Base-by-base conservation (phyloP, 306 rosid species). In the Malus fusca region DNA sequence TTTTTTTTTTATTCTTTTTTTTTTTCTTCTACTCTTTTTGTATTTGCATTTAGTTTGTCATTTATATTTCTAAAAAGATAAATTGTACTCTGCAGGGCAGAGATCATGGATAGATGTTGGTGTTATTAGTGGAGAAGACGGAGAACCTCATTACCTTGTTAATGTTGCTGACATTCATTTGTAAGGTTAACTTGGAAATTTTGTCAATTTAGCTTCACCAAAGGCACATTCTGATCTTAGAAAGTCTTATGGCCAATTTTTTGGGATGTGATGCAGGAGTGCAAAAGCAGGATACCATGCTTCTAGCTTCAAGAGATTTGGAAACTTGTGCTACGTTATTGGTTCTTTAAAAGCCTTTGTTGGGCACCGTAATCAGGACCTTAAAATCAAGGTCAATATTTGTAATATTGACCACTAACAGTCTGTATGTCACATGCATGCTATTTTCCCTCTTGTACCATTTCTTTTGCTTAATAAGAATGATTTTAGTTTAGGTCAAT, bases 221-320 rank as follows among this genome's bases (percentile, higher is more conserved):
- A 56, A 14, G 25, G 78, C 17, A 4, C 72, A 23, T 52, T n/a
- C 37, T 13, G 35, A 79, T 82, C 61, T 52, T 77, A 40, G 43
- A 66, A 22, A 72, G 21, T 77, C 74, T 60, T 61, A 59, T 55
- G 70, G 70, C 60, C 76, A 68, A 66, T 25, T 66, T 53, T 62
- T 53, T n/a, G 59, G 69, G 25, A 52, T 64, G 64, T 76, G 73
- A 82, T 81, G 79, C 82, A 95, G 99, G 92, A 95, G 96, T 69
- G 99, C 99, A 26, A 95, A 92, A 84, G 99, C 97, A 44, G 99
- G 99, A 10, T 95, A 82, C 83, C 83, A 83, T 82, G 93, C 97
- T 77, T 87, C 97, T 74, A 85, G 88, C 72, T 92, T 89, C 79
- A 95, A 95, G 85, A 90, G 84, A 81, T 90, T 92, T 55, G 99